Base-by-base conservation (phyloP, 1,284 basidiomycete genomes). In the Cerioporus squamosus region DNA sequence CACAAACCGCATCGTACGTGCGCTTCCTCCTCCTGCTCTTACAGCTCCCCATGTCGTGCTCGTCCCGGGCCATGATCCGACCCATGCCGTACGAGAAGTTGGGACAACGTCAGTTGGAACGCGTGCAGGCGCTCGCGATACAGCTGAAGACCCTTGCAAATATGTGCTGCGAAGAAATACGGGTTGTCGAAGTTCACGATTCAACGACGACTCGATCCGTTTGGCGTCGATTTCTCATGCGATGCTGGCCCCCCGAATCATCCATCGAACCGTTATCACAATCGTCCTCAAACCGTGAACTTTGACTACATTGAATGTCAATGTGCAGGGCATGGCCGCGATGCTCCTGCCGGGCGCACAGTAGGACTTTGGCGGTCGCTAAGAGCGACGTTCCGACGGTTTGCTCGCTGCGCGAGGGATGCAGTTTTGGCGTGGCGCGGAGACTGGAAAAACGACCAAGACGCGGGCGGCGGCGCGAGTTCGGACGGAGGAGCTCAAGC, bases 61-160 rank as follows among this genome's bases (percentile, higher is more conserved):
- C n/a, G n/a, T n/a, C n/a, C n/a, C n/a, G n/a, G n/a, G n/a, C n/a
- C n/a, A n/a, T n/a, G n/a, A 49, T 55, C 36, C 77, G 88, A n/a
- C n/a, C n/a, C 68, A 95, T 94, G 70, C 69, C 18, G 71, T 72
- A 31, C 61, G 66, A 42, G 59, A 73, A 51, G 72, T 68, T 50
- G 94, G 93, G n/a, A 20, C 78, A 78, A 46, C 78, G 78, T 50
- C 94, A 96, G 72, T 97, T 90, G 72, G 84, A 93, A 53, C 86
- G 87, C 53, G 79, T 91, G 44, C 81, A 90, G 61, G 75, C 77
- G 48, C 81, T 95, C 42, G 88, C 90, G 71, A 80, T 85, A 69
- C 86, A 90, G 52, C 86, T 90, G 2, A 81, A 82, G 67, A 92
- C 90, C 31, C 90, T 94, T 0, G 83, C 86, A n/a, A n/a, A n/a